Conservation (phyloP, 2,329 filamentous ascomycete species). For the Pseudocercospora musae region DNA sequence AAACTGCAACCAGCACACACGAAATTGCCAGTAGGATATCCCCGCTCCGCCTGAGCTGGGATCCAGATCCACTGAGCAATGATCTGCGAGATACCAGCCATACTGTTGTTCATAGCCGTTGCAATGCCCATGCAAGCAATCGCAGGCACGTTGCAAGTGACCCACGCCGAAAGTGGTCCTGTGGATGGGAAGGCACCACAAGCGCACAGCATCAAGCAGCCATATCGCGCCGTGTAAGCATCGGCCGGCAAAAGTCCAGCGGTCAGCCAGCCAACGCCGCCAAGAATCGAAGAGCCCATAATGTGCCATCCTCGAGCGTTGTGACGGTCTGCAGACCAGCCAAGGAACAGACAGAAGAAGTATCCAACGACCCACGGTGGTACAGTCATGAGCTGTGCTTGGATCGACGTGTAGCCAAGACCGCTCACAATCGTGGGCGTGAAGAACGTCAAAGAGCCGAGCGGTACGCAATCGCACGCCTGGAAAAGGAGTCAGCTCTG, state of each 20-base stretch:
- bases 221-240: slow-evolving; percentile 34
- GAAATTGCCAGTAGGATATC: slow-evolving; percentile 42
- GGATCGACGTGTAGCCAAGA: slow-evolving; percentile 47
- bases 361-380: slow-evolving; percentile 37
- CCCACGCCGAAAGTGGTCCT: slow-evolving; percentile 39
- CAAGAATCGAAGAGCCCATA: slow-evolving; percentile 21
- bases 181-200: slow-evolving; percentile 39
- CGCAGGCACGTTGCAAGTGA: slow-evolving; percentile 40
- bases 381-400: slow-evolving; percentile 42
- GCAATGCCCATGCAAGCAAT: slow-evolving; percentile 39
- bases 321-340: slow-evolving; percentile 26
- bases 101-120: slow-evolving; percentile 40
- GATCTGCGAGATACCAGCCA: slow-evolving; percentile 39
- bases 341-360: slow-evolving; percentile 30
- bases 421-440: slow-evolving; percentile 51
- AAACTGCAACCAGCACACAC: slow-evolving; percentile 42
- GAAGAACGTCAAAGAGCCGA: slow-evolving; percentile 47
- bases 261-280: slow-evolving; percentile 27
- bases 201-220: slow-evolving; percentile 39
- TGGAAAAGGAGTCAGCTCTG: background rate
- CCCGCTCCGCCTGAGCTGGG: slow-evolving; percentile 27
- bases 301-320: slow-evolving; percentile 29
- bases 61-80: slow-evolving; percentile 44
- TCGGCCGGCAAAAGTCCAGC: slow-evolving; percentile 26
- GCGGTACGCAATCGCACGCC: slow-evolving; percentile 32